Percentiles rank a stretch among this genome's conserved stretches.
phyloP scores from a whole-genome alignment of 176 grass and related monocot species.

The Triticum turgidum region DNA sequence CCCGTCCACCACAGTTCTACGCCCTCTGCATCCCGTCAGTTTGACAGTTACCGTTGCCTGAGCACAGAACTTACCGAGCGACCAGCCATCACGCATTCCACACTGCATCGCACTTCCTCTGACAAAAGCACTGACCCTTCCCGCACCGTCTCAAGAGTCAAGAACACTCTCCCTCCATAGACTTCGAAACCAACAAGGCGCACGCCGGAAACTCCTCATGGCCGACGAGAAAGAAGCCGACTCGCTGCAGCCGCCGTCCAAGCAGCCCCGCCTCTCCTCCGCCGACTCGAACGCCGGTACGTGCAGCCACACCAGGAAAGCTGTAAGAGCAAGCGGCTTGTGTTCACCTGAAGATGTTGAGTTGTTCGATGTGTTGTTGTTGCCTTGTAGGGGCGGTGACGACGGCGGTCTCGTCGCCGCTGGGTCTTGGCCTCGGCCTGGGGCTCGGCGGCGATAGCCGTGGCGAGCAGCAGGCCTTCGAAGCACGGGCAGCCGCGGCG shows the following conservation, averaged over 20 bases:
- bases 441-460: conserved; percentile 40
- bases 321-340: neutral
- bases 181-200: neutral
- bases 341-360: neutral
- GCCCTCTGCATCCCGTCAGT: conserved; percentile 21
- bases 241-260: conserved; percentile 51
- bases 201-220: conserved; percentile 26
- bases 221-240: conserved; percentile 47
- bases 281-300: conserved; percentile 44
- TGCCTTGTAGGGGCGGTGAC: conserved; percentile 48
- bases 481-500: neutral
- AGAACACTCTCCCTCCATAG: neutral
- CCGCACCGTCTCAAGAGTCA: conserved; percentile 25
- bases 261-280: conserved; percentile 61
- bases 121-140: conserved; percentile 20
- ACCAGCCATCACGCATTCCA: conserved; percentile 22
- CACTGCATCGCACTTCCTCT: conserved; percentile 20
- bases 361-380: neutral
- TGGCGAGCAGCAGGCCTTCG: neutral
- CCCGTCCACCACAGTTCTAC: conserved; percentile 18
- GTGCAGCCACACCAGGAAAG: neutral
- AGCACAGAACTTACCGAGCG: conserved; percentile 23
- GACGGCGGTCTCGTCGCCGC: conserved; percentile 65
- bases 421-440: conserved; percentile 66
- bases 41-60: conserved; percentile 28